These are phyloP conservation scores for Spencermartinsiella ligniputridi DNA, from an alignment of 1,139 yeast species.

Conservation along the genomic window DNA sequence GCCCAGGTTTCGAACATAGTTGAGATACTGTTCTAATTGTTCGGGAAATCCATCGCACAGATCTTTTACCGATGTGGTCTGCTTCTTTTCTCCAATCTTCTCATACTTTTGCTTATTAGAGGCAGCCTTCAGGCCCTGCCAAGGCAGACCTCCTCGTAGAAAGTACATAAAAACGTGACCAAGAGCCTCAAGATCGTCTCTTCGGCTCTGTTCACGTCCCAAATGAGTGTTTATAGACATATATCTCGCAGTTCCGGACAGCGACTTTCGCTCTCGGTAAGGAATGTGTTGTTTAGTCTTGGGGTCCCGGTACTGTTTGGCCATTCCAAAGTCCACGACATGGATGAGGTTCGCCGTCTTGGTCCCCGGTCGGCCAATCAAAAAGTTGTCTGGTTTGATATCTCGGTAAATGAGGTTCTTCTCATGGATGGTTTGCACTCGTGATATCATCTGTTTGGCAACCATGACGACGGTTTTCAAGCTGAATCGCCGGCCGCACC, in stretches of 20 bases:
- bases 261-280: constrained; percentile 87
- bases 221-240: constrained; percentile 97
- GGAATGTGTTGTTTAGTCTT: constrained; percentile 94
- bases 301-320: constrained; percentile 94
- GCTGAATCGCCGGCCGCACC: constrained; percentile 92
- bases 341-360: constrained; percentile 48
- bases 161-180: constrained; percentile 96
- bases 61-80: constrained; percentile 73
- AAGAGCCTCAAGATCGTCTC: constrained; percentile 92
- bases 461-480: constrained; percentile 86
- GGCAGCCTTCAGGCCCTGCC: constrained; percentile 99
- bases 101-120: constrained; percentile 95
- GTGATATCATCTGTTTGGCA: constrained; percentile 85
- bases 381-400: constrained; percentile 92
- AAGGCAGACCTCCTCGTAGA: constrained; percentile 88
- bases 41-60: constrained; percentile 79
- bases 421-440: constrained; percentile 84
- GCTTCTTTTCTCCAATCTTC: constrained; percentile 92
- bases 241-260: constrained; percentile 95
- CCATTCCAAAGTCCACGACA: constrained; percentile 86
- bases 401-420: constrained; percentile 90
- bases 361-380: constrained; percentile 63
- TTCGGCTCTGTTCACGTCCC: constrained; percentile 92
- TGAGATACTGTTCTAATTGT: constrained; percentile 83
- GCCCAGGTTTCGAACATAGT: constrained; percentile 73